These are phyloP conservation scores for Phytopythium chamaehyphon DNA, from an alignment of 352 stramenopile species.

Conservation along the genomic window DNA sequence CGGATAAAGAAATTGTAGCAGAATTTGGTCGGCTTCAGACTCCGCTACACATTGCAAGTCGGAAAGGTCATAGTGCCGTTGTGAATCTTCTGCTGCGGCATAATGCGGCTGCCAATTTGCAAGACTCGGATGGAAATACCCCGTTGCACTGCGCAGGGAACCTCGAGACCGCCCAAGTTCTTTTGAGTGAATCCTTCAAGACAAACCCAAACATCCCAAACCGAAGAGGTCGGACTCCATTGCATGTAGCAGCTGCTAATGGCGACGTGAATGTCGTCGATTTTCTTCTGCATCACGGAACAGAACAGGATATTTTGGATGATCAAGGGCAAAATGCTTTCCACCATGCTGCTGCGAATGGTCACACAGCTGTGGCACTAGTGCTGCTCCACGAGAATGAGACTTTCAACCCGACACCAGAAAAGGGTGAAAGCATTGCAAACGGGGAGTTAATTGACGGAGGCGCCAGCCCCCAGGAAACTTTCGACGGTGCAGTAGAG, in stretches of 20 bases:
- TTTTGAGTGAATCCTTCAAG: constrained; percentile 51
- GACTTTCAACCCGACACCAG: background rate
- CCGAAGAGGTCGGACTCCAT: constrained; percentile 54
- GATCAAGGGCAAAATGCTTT: constrained; percentile 84
- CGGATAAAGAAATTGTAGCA: constrained; percentile 68
- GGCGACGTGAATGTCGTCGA: constrained; percentile 78
- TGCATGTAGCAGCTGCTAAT: constrained; percentile 65
- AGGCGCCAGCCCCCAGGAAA: background rate
- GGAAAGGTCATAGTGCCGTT: constrained; percentile 54
- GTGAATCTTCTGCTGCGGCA: constrained; percentile 64
- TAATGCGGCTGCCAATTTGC: constrained; percentile 66
- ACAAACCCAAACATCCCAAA: constrained; percentile 85
- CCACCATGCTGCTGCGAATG: constrained; percentile 73
- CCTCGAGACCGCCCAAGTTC: constrained; percentile 56
- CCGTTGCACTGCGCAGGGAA: constrained; percentile 66
- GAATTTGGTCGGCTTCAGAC: constrained; percentile 73
- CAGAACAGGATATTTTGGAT: constrained; percentile 69
- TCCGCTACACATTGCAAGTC: constrained; percentile 74
- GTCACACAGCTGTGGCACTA: constrained; percentile 67
- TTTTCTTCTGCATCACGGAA: constrained; percentile 63
- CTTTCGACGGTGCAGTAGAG: constrained; percentile 8
- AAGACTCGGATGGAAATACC: constrained; percentile 80
- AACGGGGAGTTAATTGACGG: constrained; percentile 2
- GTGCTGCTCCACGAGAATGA: constrained; percentile 67
- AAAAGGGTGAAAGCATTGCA: too few species aligned